A percentile compares a stretch with the other conserved stretches of the same genome.
Evolutionary conservation across 192 early-diverging fungal species (phyloP).

Genomic region (Backusella macrospora): DNA sequence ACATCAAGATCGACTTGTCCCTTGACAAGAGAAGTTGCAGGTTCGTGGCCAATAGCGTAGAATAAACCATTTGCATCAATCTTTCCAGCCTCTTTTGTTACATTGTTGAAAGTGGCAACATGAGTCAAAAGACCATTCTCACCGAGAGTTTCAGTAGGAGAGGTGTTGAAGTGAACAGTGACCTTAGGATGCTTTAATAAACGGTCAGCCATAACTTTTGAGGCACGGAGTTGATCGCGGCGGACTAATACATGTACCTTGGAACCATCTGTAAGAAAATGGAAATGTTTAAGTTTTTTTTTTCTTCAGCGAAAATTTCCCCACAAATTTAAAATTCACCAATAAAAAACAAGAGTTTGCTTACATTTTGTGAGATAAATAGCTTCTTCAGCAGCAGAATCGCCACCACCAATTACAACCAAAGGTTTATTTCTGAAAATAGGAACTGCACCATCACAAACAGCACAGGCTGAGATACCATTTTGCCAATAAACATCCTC

Average conservation of each 20-base stretch:
- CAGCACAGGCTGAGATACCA: slow-evolving; percentile 98
- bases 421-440: slow-evolving; percentile 95
- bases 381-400: slow-evolving; percentile 97
- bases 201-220: slow-evolving; percentile 95
- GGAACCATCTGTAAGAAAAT: slow-evolving; percentile 59
- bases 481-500: slow-evolving; percentile 96
- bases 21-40: slow-evolving; percentile 76
- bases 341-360: background rate
- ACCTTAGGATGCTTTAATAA: slow-evolving; percentile 85
- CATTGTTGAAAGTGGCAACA: slow-evolving; percentile 78
- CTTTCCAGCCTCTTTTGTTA: slow-evolving; percentile 64
- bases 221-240: slow-evolving; percentile 94
- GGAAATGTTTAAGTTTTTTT: slow-evolving; percentile 11
- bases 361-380: slow-evolving; percentile 94
- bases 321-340: background rate
- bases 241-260: slow-evolving; percentile 94
- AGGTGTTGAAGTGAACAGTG: slow-evolving; percentile 87
- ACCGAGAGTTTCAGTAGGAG: slow-evolving; percentile 86
- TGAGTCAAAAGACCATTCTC: slow-evolving; percentile 74
- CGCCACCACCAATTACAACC: slow-evolving; percentile 94
- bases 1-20: slow-evolving; percentile 82
- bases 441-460: slow-evolving; percentile 97
- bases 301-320: background rate
- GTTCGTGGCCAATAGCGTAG: slow-evolving; percentile 97
- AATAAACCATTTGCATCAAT: slow-evolving; percentile 89